Conservation (phyloP, 805 yeast genomes). For the Blastobotrys peoriensis region DNA sequence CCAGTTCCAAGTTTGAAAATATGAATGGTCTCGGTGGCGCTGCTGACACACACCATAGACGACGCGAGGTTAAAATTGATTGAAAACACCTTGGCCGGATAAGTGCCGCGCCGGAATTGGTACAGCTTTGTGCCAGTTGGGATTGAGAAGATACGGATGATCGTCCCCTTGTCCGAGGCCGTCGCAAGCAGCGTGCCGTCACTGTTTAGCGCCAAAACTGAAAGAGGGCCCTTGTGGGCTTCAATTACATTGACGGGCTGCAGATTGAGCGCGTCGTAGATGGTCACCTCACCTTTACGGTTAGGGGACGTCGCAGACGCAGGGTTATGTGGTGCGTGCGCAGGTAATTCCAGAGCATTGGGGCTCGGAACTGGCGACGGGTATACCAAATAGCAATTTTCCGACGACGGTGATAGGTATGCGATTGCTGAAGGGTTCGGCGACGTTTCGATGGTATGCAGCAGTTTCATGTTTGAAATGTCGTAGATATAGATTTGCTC, state of each 20-base stretch:
- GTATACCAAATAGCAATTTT: constrained; percentile 47
- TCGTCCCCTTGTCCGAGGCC: constrained; percentile 85
- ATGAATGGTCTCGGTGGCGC: constrained; percentile 89
- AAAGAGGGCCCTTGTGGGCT: constrained; percentile 78
- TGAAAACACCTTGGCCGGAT: constrained; percentile 73
- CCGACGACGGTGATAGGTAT: constrained; percentile 35
- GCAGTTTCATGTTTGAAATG: constrained; percentile 77
- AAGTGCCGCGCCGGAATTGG: constrained; percentile 81
- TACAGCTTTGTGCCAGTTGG: constrained; percentile 47
- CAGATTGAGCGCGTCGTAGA: constrained; percentile 69
- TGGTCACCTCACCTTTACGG: constrained; percentile 58
- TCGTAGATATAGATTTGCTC: constrained; percentile 88
- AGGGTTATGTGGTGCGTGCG: constrained; percentile 10
- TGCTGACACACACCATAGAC: constrained; percentile 69
- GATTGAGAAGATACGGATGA: constrained; percentile 73
- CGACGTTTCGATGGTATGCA: constrained; percentile 60
- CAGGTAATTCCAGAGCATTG: constrained; percentile 17
- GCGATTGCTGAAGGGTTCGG: constrained; percentile 40
- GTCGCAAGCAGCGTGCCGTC: constrained; percentile 83
- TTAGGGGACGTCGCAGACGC: constrained; percentile 19
- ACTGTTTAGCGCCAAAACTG: constrained; percentile 58
- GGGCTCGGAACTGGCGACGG: constrained; percentile 41
- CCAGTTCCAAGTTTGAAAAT: constrained; percentile 65
- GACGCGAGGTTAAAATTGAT: constrained; percentile 69
- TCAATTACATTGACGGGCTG: constrained; percentile 76